Conservation (phyloP, 2,329 filamentous ascomycete genomes). For the Aureobasidium pullulans region DNA sequence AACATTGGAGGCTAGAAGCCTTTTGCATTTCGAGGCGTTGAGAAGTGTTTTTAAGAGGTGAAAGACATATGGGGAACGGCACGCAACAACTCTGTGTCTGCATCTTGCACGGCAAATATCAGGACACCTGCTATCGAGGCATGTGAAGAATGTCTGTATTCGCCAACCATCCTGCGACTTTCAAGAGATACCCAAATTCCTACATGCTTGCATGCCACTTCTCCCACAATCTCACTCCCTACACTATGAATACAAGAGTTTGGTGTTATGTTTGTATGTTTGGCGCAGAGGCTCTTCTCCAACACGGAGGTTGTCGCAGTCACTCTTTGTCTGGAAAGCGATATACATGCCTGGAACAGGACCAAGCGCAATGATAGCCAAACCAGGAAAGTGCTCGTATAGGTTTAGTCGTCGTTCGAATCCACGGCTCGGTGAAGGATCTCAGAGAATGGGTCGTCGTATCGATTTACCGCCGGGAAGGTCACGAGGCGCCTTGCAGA, state of each 20-base stretch:
- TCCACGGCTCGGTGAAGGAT: neutral
- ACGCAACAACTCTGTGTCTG: neutral
- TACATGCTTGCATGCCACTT: neutral
- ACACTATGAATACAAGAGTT: too few relatives aligned
- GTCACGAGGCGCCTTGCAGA: neutral
- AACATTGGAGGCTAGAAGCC: neutral
- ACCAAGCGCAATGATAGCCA: neutral
- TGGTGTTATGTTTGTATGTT: too few relatives aligned
- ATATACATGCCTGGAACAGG: neutral
- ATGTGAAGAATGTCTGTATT: neutral
- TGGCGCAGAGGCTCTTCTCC: too few relatives aligned
- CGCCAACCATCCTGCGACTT: neutral
- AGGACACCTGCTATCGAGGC: neutral
- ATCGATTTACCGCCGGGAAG: neutral
- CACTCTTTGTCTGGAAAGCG: neutral
- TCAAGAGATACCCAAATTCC: neutral
- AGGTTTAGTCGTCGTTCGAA: neutral
- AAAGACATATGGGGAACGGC: neutral
- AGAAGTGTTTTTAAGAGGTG: neutral
- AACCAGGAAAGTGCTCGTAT: neutral
- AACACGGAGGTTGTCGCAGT: too few relatives aligned
- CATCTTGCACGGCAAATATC: neutral
- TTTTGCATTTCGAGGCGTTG: slow-evolving; percentile 1
- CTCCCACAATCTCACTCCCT: neutral
- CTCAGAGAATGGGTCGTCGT: neutral